Conservation (phyloP, 176 grass and related monocot species). For the Rhynchospora breviuscula region DNA sequence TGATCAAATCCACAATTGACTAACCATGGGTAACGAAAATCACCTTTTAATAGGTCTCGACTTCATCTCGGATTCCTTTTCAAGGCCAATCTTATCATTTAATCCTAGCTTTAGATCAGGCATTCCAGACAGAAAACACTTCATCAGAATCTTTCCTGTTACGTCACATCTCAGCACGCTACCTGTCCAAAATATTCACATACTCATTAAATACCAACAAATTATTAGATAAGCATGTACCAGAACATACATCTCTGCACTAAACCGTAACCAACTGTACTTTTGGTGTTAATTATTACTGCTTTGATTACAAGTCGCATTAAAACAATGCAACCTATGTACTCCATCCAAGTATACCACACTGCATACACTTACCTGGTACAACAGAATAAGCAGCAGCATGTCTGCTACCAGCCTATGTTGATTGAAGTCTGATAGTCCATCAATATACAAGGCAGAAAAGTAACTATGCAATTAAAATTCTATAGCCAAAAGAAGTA, state of each 20-base stretch:
- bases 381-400: background rate
- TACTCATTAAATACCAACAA: background rate
- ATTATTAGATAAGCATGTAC: background rate
- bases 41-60: slow-evolving; percentile 92
- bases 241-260: background rate
- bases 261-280: background rate
- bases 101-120: slow-evolving; percentile 94
- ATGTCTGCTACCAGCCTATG: background rate
- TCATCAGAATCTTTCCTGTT: slow-evolving; percentile 98
- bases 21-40: slow-evolving; percentile 5
- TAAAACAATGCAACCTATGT: background rate
- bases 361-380: background rate
- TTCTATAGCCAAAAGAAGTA: slow-evolving; percentile 22
- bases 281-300: background rate
- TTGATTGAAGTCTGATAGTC: background rate
- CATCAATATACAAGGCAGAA: background rate
- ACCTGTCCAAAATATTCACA: slow-evolving; percentile 42
- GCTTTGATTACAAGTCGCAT: background rate
- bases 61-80: slow-evolving; percentile 92
- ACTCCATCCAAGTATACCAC: background rate
- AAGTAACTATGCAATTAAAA: background rate
- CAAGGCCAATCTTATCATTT: slow-evolving; percentile 99
- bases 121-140: slow-evolving; percentile 99
- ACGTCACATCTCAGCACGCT: slow-evolving; percentile 97
- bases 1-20: background rate